Evolutionary conservation across 1,139 yeast species (phyloP), one percentile per base, ranked within the genome.

Genomic region (Pneumocystis carinii): DNA sequence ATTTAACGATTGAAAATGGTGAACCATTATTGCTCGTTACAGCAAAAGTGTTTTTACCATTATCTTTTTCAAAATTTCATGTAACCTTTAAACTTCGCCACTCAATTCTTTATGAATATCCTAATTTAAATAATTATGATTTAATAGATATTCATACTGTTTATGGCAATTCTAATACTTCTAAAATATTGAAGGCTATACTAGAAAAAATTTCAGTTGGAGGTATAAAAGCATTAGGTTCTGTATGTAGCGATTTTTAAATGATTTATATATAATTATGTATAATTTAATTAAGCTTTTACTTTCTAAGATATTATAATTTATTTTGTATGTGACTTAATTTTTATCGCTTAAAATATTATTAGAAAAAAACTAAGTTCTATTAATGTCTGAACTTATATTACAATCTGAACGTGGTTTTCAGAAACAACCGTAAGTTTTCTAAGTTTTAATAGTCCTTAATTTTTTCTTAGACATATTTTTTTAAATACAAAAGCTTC

Each of bases 351-450:
- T 5, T 10, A 12, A 57, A 27, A 37, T 19, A 27, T 29, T 12
- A 19, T 19, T 4, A 12, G 14, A 19, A 17, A 56, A 39, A 27
- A 10, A 19, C 3, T 37, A 19, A 37, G 4, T 57, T 5, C 12
- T 4, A 27, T 48, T 24, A 24, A 48, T 48, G 55, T 29, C 55
- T 24, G 55, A 48, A n/a, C 55, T 14, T 48, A 10, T 48, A 48
- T 48, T 94, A 83, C 99, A 92, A 87, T 87, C 97, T 79, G 98
- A 94, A 86, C 92, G 96, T 84, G 98, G 98, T 88, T 92, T 86
- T 96, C 98, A 92, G 87, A 94, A 92, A 95, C 67, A 65, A 53
- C 67, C 67, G 58, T 38, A 24, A 39, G 15, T 39, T 8, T 10
- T 27, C 14, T 57, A 10, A 3, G 29, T 4, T 14, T 12, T 19